These are phyloP conservation scores for Suillus brevipes DNA, from an alignment of 768 basidiomycete genomes.

Conservation along the genomic window DNA sequence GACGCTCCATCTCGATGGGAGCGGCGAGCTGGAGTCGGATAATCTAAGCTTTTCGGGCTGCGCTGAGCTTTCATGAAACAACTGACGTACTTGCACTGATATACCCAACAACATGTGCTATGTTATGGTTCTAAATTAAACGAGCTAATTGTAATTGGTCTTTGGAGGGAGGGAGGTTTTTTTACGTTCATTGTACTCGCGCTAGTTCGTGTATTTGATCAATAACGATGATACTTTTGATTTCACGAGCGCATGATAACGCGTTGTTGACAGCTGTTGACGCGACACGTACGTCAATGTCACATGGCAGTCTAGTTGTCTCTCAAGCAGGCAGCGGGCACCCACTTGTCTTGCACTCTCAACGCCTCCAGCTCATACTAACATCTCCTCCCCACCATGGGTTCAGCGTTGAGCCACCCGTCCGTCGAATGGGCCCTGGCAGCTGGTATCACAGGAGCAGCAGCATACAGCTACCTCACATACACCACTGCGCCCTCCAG, in stretches of 20 bases:
- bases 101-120: slow-evolving; percentile 9
- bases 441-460: slow-evolving; percentile 41
- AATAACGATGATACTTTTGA: background rate
- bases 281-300: slow-evolving; percentile 24
- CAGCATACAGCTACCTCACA: slow-evolving; percentile 40
- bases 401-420: slow-evolving; percentile 46
- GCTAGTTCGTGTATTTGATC: background rate
- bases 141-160: slow-evolving; percentile 14
- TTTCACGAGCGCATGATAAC: slow-evolving; percentile 11
- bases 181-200: background rate
- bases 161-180: background rate
- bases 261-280: slow-evolving; percentile 32
- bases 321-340: background rate
- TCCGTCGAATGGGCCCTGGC: slow-evolving; percentile 39
- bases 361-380: background rate
- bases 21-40: slow-evolving; percentile 46
- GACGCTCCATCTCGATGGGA: slow-evolving; percentile 57
- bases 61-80: slow-evolving; percentile 20
- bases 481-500: slow-evolving; percentile 9
- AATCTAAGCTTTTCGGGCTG: slow-evolving; percentile 37
- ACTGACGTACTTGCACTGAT: background rate
- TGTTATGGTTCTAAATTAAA: slow-evolving; percentile 6
- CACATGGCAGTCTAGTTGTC: background rate
- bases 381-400: slow-evolving; percentile 33
- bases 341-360: slow-evolving; percentile 1